Conservation (phyloP, 352 stramenopile species). For the Hyaloperonospora arabidopsidis region DNA sequence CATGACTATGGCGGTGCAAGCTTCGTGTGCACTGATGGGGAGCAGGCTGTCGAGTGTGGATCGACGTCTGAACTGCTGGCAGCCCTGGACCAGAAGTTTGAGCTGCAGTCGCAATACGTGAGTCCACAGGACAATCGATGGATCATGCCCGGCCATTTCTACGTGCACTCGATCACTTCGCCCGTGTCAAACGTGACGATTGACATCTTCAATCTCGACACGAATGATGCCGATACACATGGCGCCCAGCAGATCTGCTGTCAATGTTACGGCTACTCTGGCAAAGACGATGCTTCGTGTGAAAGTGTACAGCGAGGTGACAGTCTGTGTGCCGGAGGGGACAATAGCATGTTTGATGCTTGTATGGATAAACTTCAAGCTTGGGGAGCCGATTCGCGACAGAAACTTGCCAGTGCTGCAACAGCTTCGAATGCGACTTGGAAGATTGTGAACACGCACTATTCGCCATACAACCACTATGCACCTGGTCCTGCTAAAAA, state of each 20-base stretch:
- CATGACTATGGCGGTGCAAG: constrained; percentile 79
- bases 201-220: constrained; percentile 85
- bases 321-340: constrained; percentile 38
- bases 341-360: constrained; percentile 57
- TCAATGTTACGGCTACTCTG: constrained; percentile 73
- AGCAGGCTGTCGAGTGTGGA: constrained; percentile 36
- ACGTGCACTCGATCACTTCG: constrained; percentile 59
- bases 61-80: constrained; percentile 37
- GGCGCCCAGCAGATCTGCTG: constrained; percentile 68
- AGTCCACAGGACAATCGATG: constrained; percentile 75
- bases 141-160: constrained; percentile 80
- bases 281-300: constrained; percentile 42
- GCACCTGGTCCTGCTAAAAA: constrained; percentile 34
- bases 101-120: constrained; percentile 66
- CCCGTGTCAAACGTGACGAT: constrained; percentile 52
- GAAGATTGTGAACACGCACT: constrained; percentile 84
- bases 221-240: constrained; percentile 62
- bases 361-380: constrained; percentile 58
- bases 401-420: constrained; percentile 42
- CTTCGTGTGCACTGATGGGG: constrained; percentile 57
- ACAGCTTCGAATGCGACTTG: constrained; percentile 61
- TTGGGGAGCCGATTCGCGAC: constrained; percentile 54
- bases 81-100: constrained; percentile 59
- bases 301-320: constrained; percentile 47
- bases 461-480: constrained; percentile 76